Evolutionary conservation across 805 yeast species (phyloP), one percentile per base, ranked within the genome.

Genomic region (Saturnispora bothae): DNA sequence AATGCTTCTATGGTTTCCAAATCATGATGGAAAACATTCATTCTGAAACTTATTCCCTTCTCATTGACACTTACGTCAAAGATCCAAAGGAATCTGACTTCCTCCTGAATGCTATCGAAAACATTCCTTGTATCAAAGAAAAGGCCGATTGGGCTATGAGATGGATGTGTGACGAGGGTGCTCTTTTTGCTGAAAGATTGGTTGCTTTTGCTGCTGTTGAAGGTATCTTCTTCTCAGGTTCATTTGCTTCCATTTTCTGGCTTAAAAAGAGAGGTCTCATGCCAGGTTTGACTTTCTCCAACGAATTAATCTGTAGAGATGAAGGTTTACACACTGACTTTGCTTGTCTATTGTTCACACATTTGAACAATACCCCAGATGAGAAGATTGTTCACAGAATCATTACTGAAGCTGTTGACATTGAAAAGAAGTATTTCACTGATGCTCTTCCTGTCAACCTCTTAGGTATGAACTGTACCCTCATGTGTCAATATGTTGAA

Each of bases 11-110:
- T 63, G 98, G 98, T 34, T 89, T 92, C 83, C 98, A 89, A 70
- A 92, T 89, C 64, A 88, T 88, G 97, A 92, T 92, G 89, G 98
- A 89, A 69, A 89, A 92, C 72, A 92, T 89, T 57, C 98, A 89
- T 65, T 80, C 96, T 18, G 98, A 89, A 69, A 92, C 96, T 33
- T 89, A 89, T 68, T 89, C 97, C 6, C 68, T 92, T 50, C 75
- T 92, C 59, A 85, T 89, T 51, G 98, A 89, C 61, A 77, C 96
- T 27, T 89, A 89, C 65, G 83, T 89, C 64, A 88, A 88, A 69
- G 98, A 89, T 67, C 89, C 95, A 51, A 78, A 83, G 65, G 96
- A 89, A 70, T 72, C 89, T 45, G 84, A 82, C 47, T 84, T 71
- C 64, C 69, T 92, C 61, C 84, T 89, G 69, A 86, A 89, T 56